Conservation (phyloP, 345 rosid genomes). For the Xanthoceras sorbifolium region DNA sequence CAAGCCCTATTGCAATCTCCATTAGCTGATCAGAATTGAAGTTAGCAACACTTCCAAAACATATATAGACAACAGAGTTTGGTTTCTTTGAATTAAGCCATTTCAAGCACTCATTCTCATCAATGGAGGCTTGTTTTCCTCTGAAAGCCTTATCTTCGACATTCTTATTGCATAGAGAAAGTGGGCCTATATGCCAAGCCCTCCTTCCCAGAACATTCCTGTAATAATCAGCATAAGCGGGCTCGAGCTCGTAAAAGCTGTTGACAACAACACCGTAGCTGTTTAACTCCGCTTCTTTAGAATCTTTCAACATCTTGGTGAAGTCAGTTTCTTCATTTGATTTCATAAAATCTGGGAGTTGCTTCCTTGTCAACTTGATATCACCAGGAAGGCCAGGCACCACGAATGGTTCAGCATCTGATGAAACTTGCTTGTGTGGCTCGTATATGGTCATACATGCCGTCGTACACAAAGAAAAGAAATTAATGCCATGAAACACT, state of each 20-base stretch:
- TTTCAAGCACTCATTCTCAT: constrained; percentile 34
- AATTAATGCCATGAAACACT: constrained; percentile 57
- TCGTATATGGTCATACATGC: too few species aligned
- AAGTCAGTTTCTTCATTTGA: neutral
- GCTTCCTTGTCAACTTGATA: constrained; percentile 26
- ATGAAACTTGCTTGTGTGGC: too few species aligned
- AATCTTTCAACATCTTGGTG: neutral
- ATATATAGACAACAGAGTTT: constrained; percentile 30
- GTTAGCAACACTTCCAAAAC: constrained; percentile 44
- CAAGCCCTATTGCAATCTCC: constrained; percentile 53
- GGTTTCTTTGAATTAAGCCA: constrained; percentile 45
- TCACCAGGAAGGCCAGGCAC: too few species aligned
- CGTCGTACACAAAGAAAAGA: too few species aligned
- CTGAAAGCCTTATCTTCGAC: constrained; percentile 21
- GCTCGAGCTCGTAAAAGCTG: constrained; percentile 51
- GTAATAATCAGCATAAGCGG: constrained; percentile 39
- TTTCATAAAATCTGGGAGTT: constrained; percentile 9
- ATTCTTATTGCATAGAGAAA: constrained; percentile 28
- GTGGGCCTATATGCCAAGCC: constrained; percentile 48
- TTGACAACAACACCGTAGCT: constrained; percentile 45
- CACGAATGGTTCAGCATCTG: too few species aligned
- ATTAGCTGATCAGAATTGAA: constrained; percentile 37
- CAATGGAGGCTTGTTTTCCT: constrained; percentile 25
- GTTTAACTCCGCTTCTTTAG: constrained; percentile 20
- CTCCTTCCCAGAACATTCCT: constrained; percentile 37